phyloP scores from a whole-genome alignment of 2,329 filamentous ascomycete genomes.

The Plenodomus lindquistii region DNA sequence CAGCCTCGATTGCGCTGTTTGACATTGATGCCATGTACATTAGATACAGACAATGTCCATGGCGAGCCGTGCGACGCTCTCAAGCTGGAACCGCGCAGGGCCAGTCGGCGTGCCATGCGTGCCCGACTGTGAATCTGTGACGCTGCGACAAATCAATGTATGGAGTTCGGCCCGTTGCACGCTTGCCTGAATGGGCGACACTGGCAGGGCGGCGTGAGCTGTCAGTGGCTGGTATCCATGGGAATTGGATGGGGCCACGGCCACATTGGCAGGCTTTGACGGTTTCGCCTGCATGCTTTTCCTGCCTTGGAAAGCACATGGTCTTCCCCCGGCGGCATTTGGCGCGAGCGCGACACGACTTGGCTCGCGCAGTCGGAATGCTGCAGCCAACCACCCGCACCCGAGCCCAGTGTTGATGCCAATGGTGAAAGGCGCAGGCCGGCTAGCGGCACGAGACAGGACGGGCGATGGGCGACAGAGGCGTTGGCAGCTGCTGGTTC shows the following conservation, averaged over 20 bases:
- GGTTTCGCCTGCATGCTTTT: conserved; percentile 1
- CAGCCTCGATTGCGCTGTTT: conserved; percentile 2
- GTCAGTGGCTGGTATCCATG: conserved; percentile 24
- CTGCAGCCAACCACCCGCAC: conserved; percentile 19
- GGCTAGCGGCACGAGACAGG: background rate
- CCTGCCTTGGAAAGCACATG: background rate
- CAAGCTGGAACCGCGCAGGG: too few relatives aligned
- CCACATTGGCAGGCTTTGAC: conserved; percentile 9
- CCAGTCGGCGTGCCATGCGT: background rate
- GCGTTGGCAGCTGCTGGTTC: too few relatives aligned
- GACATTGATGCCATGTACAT: too few relatives aligned
- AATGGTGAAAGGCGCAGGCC: background rate
- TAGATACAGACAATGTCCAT: too few relatives aligned
- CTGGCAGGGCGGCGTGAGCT: background rate
- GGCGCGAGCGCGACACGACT: conserved; percentile 8
- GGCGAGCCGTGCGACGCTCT: background rate
- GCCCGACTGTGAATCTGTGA: background rate
- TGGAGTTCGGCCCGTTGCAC: conserved; percentile 31
- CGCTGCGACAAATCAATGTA: background rate
- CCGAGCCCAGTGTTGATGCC: conserved; percentile 5
- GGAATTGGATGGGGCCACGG: conserved; percentile 15
- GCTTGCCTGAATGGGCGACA: conserved; percentile 13
- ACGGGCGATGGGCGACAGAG: conserved; percentile 2
- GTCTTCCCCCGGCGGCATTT: too few relatives aligned
- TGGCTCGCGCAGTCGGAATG: conserved; percentile 20